Conservation (phyloP, 2,329 filamentous ascomycete genomes). For the Sporothrix protearum region DNA sequence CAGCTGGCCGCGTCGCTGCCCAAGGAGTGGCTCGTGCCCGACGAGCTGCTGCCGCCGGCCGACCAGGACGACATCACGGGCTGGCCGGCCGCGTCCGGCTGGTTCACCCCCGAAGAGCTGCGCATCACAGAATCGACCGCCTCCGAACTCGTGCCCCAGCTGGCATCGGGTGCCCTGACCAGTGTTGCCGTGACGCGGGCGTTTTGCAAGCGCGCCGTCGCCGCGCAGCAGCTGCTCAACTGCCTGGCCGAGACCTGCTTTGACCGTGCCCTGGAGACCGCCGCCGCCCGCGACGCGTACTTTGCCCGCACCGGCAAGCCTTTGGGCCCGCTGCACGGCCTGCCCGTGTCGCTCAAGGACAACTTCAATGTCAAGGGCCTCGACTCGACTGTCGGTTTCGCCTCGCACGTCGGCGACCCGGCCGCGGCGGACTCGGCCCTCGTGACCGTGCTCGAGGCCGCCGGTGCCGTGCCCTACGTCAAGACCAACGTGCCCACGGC, state of each 20-base stretch:
- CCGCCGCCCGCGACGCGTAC: slow-evolving; percentile 49
- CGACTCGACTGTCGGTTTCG: slow-evolving; percentile 62
- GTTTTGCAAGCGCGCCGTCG: slow-evolving; percentile 40
- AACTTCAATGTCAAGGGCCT: slow-evolving; percentile 61
- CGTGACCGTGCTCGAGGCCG: slow-evolving; percentile 41
- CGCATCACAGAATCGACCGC: slow-evolving; percentile 38
- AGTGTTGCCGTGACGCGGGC: slow-evolving; percentile 38
- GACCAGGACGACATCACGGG: slow-evolving; percentile 53
- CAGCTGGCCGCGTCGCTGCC: slow-evolving; percentile 51
- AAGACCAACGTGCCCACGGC: slow-evolving; percentile 58
- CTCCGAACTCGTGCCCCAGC: slow-evolving; percentile 36
- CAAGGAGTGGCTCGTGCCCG: slow-evolving; percentile 54
- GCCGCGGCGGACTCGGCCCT: slow-evolving; percentile 43
- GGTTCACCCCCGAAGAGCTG: slow-evolving; percentile 50
- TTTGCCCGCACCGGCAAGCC: slow-evolving; percentile 45
- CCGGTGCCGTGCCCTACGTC: slow-evolving; percentile 54
- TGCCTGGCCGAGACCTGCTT: slow-evolving; percentile 54
- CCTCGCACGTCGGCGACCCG: slow-evolving; percentile 57
- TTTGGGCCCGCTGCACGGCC: slow-evolving; percentile 61
- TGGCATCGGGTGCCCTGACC: slow-evolving; percentile 39
- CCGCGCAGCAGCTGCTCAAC: slow-evolving; percentile 44
- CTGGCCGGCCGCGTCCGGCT: slow-evolving; percentile 56
- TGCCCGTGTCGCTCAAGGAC: slow-evolving; percentile 67
- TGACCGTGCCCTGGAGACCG: slow-evolving; percentile 48
- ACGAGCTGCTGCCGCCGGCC: slow-evolving; percentile 49